A percentile compares a stretch with the other conserved stretches of the same genome.
These are phyloP conservation scores for Sutorius australiensis DNA, from an alignment of 768 basidiomycete genomes.

Conservation along the genomic window DNA sequence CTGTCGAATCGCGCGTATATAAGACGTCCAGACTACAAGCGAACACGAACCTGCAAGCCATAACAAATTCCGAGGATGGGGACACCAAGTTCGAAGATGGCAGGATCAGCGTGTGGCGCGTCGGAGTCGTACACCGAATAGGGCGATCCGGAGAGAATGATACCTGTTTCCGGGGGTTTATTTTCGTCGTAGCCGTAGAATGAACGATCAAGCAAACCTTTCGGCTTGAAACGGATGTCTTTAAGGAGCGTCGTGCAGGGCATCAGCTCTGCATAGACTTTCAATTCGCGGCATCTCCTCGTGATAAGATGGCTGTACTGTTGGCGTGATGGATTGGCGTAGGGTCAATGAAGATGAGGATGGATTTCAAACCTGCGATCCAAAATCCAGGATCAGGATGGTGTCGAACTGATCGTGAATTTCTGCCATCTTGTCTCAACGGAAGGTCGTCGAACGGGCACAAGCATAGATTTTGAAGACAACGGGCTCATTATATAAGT, in stretches of 20 bases:
- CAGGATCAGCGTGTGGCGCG: constrained; percentile 92
- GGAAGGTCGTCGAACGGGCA: not conserved
- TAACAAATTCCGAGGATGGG: constrained; percentile 98
- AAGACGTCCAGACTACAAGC: not conserved
- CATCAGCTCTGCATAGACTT: constrained; percentile 96
- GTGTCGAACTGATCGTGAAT: constrained; percentile 97
- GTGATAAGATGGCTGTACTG: constrained; percentile 98
- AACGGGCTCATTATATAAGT: not conserved
- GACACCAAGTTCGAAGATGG: constrained; percentile 80
- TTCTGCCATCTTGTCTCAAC: constrained; percentile 56
- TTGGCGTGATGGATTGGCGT: not conserved
- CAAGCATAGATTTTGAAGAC: not conserved
- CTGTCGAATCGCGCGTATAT: constrained; percentile 36
- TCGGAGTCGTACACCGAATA: constrained; percentile 95
- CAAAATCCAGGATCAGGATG: constrained; percentile 94
- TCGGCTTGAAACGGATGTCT: constrained; percentile 90
- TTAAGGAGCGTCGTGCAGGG: constrained; percentile 90
- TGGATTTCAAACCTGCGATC: constrained; percentile 73
- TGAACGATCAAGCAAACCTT: constrained; percentile 52
- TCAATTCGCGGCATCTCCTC: constrained; percentile 93
- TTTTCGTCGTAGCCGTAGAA: not conserved
- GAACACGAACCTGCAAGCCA: constrained; percentile 73
- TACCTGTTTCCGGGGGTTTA: constrained; percentile 45
- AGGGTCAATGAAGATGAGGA: constrained; percentile 11
- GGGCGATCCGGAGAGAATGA: constrained; percentile 96